Percentiles rank a stretch among this genome's conserved stretches.
phyloP scores from a whole-genome alignment of 108 stramenopile genomes.

The Pseudonitzschia pungens region DNA sequence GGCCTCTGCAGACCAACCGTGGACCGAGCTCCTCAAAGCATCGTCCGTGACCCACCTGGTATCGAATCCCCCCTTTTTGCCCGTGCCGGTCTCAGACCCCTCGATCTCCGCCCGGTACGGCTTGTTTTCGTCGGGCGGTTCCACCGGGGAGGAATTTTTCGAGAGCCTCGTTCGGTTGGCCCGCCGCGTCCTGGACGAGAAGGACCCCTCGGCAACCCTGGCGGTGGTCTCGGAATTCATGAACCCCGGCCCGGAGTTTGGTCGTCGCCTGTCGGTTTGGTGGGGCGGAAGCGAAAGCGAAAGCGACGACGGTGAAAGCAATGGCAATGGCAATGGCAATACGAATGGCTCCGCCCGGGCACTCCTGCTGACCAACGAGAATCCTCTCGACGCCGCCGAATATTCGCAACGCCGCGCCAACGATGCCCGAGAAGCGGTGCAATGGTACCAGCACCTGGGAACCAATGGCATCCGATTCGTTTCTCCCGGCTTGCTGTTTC shows the following conservation, averaged over 20 bases:
- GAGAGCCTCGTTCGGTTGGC: constrained; percentile 50
- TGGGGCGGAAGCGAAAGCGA: constrained; percentile 9
- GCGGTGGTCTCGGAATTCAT: constrained; percentile 82
- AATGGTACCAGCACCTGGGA: constrained; percentile 57
- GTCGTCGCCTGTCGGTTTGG: constrained; percentile 25
- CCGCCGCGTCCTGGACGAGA: constrained; percentile 15
- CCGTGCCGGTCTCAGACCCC: constrained; percentile 61
- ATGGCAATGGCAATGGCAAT: background rate
- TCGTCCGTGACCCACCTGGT: constrained; percentile 44
- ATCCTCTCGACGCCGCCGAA: constrained; percentile 39
- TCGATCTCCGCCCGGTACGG: constrained; percentile 51
- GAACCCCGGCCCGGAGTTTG: constrained; percentile 18
- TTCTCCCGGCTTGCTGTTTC: constrained; percentile 73
- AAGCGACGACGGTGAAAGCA: no score
- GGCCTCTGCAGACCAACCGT: background rate
- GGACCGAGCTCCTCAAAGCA: constrained; percentile 18
- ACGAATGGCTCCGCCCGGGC: constrained; percentile 5
- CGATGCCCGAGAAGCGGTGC: constrained; percentile 33
- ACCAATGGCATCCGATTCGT: constrained; percentile 35
- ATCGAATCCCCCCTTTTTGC: constrained; percentile 90
- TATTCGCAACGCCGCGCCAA: constrained; percentile 68
- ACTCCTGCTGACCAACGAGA: constrained; percentile 68
- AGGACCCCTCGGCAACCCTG: constrained; percentile 36
- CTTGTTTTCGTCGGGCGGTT: constrained; percentile 72
- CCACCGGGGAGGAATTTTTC: constrained; percentile 65